Evolutionary conservation across 129 eudicot genomes (phyloP).

Genomic region (Calendula officinalis): DNA sequence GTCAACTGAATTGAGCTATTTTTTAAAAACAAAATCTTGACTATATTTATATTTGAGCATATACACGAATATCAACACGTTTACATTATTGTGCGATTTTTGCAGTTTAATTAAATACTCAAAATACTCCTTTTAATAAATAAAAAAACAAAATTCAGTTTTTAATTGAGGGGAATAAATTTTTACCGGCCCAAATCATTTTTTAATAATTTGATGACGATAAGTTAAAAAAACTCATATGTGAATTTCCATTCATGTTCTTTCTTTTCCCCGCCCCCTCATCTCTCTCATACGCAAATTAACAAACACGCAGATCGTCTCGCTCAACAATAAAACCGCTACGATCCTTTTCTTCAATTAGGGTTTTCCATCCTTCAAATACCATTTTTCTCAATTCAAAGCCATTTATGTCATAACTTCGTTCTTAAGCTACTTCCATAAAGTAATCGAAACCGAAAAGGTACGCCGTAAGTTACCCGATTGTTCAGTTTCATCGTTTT

Average conservation of each 20-base stretch:
- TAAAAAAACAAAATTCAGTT: background rate
- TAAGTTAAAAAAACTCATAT: background rate
- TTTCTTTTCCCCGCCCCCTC: slow-evolving; percentile 18
- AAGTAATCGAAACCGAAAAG: slow-evolving; percentile 28
- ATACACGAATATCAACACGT: too few relatives aligned
- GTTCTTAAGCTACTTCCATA: slow-evolving; percentile 5
- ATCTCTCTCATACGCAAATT: background rate
- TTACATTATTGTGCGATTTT: background rate
- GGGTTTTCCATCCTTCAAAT: slow-evolving; percentile 6
- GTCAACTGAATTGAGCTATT: too few relatives aligned
- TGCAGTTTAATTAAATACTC: too few relatives aligned
- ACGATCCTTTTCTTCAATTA: slow-evolving; percentile 22
- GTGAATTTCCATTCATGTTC: slow-evolving; percentile 18
- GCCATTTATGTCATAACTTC: slow-evolving; percentile 21
- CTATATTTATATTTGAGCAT: too few relatives aligned
- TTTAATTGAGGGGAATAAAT: too few relatives aligned
- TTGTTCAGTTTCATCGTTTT: slow-evolving; percentile 32
- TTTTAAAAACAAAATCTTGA: too few relatives aligned
- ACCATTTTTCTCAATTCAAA: slow-evolving; percentile 1
- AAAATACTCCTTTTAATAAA: background rate
- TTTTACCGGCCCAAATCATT: too few relatives aligned
- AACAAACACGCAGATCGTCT: slow-evolving; percentile 8
- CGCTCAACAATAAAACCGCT: slow-evolving; percentile 14
- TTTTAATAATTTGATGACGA: slow-evolving; percentile 4
- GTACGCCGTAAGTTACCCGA: slow-evolving; percentile 20